Evolutionary conservation across 148 eudicot species (phyloP).

Genomic region (Oxyria digyna): DNA sequence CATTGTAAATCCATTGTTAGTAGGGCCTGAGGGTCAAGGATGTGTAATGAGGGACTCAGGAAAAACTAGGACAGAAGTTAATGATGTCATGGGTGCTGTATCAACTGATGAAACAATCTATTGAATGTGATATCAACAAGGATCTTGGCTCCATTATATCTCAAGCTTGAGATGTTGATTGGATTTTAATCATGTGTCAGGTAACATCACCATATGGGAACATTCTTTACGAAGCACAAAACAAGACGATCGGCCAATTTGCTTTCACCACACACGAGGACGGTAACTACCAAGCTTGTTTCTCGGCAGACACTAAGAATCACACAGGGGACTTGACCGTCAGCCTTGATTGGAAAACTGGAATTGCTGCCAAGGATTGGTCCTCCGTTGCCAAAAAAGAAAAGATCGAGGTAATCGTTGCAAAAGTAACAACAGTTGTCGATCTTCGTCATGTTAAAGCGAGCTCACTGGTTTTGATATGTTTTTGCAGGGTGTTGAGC

Average conservation of each 20-base stretch:
- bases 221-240: conserved; percentile 44
- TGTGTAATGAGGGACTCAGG: no score
- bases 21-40: no score
- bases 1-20: no score
- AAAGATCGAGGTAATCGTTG: conserved; percentile 21
- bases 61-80: no score
- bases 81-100: no score
- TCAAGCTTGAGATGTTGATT: background rate
- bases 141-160: no score
- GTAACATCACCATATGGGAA: conserved; percentile 72
- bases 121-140: no score
- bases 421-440: no score
- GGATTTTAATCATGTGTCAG: conserved; percentile 10
- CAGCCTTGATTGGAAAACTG: conserved; percentile 62
- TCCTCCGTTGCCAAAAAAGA: conserved; percentile 71
- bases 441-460: no score
- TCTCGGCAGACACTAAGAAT: conserved; percentile 35
- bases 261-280: conserved; percentile 75
- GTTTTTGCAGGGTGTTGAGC: conserved; percentile 58
- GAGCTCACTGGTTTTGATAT: background rate
- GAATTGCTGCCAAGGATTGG: conserved; percentile 77
- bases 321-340: conserved; percentile 24
- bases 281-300: conserved; percentile 67
- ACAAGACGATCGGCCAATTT: conserved; percentile 75
- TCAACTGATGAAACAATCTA: no score